These are phyloP conservation scores for Lentinula boryana DNA, from an alignment of 768 basidiomycete genomes.

Conservation along the genomic window DNA sequence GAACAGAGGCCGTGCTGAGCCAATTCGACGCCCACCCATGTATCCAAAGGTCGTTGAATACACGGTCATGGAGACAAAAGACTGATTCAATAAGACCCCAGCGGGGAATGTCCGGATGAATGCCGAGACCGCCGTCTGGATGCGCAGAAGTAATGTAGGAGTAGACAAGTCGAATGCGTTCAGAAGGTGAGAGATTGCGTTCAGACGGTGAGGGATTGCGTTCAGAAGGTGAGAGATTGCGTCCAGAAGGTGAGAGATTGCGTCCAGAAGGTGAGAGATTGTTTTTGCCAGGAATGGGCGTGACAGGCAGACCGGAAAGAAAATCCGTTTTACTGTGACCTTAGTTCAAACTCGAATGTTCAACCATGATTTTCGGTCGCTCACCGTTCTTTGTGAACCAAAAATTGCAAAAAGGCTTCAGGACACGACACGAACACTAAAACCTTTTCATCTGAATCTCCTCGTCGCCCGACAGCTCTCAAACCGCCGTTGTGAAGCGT, in stretches of 20 bases:
- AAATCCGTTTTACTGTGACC: slow-evolving; percentile 63
- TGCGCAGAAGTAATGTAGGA: slow-evolving; percentile 61
- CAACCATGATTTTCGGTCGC: slow-evolving; percentile 15
- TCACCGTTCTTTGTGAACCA: slow-evolving; percentile 73
- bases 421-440: slow-evolving; percentile 75
- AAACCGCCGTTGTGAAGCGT: slow-evolving; percentile 58
- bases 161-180: slow-evolving; percentile 75
- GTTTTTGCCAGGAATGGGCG: slow-evolving; percentile 35
- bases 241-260: too few species aligned
- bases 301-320: slow-evolving; percentile 61
- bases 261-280: slow-evolving; percentile 10
- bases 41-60: slow-evolving; percentile 78
- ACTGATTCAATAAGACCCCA: slow-evolving; percentile 82
- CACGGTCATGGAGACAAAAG: slow-evolving; percentile 80
- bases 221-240: slow-evolving; percentile 10
- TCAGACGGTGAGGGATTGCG: too few species aligned
- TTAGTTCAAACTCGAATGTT: background rate
- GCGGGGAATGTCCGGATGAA: slow-evolving; percentile 60
- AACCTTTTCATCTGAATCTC: slow-evolving; percentile 67
- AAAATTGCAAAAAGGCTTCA: slow-evolving; percentile 49
- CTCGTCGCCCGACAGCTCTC: slow-evolving; percentile 66
- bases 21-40: slow-evolving; percentile 50
- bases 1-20: slow-evolving; percentile 1
- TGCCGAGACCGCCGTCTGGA: slow-evolving; percentile 76
- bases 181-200: slow-evolving; percentile 49